Base-by-base conservation (phyloP, 192 early-diverging fungal species). In the Piromyces finnis region DNA sequence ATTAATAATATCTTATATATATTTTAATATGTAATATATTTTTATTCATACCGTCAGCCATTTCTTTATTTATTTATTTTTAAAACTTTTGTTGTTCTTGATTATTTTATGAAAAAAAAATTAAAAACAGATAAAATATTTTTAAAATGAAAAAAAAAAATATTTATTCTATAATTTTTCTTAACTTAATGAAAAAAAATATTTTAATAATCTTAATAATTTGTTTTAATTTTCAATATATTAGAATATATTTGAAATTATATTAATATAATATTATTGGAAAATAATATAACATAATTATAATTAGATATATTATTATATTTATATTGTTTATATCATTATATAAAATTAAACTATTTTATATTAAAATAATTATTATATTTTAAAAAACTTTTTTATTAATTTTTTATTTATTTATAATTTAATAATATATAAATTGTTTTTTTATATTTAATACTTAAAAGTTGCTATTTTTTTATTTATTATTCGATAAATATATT, bases 191-290 rank as follows among this genome's bases (percentile, higher is more conserved):
- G n/a, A 68, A 68, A 68, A 68, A 22, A 37, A 26, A 68, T 68
- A 68, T 68, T 68, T 68, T 68, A 68, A 68, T 68, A 68, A 68
- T 68, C n/a, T 68, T 68, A 68, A n/a, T 68, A 68, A 68, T 85
- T 83, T 68, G 51, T 68, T 68, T 68, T 9, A 68, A 68, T 5
- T 68, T 68, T 0, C 5, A 4, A 68, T 68, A 68, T 68, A 68
- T 68, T 68, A n/a, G 18, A 68, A 68, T 68, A n/a, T 68, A 68
- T 26, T 11, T 2, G 5, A 68, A n/a, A 9, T 68, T 68, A 68
- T 68, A 68, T 68, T 68, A 68, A n/a, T 68, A 68, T 68, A 68
- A 68, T 26, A 68, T 68, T n/a, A 68, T 68, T 68, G 51, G 51
- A 68, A 68, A 68, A n/a, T 27, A 68, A n/a, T 11, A 68, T 22